Evolutionary conservation across 1,284 basidiomycete genomes (phyloP).

Genomic region (Neonothopanus nambi): DNA sequence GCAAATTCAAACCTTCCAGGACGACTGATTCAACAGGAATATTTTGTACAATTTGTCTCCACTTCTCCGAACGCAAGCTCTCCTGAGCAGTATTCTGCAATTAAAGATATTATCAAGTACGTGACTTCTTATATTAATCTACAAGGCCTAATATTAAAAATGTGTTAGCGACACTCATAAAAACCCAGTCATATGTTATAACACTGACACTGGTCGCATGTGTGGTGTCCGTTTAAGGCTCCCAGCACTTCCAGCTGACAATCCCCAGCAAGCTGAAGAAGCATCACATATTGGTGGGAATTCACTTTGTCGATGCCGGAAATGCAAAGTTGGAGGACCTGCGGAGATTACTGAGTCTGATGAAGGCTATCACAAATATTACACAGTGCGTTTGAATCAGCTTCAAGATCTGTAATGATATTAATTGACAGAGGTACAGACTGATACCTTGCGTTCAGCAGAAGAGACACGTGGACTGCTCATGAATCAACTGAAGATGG

Average conservation of each 20-base stretch:
- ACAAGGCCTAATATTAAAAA: neutral
- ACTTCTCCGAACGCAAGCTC: constrained; percentile 33
- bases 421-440: neutral
- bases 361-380: too few relatives aligned
- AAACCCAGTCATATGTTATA: neutral
- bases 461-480: constrained; percentile 22
- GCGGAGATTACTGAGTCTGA: too few relatives aligned
- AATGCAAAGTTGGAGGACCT: too few relatives aligned
- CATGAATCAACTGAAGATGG: constrained; percentile 23
- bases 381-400: too few relatives aligned
- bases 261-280: constrained; percentile 16
- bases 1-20: constrained; percentile 25
- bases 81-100: constrained; percentile 29
- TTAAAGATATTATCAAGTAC: constrained; percentile 23
- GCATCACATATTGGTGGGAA: constrained; percentile 25
- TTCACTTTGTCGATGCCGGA: too few relatives aligned
- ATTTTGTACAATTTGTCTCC: constrained; percentile 31
- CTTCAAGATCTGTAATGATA: too few relatives aligned
- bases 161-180: neutral
- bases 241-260: constrained; percentile 14
- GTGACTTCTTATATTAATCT: constrained; percentile 2
- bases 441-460: constrained; percentile 14
- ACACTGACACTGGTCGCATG: neutral
- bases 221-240: constrained; percentile 6
- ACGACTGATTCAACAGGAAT: constrained; percentile 32